Evolutionary conservation across 2,329 filamentous ascomycete species (phyloP).

Genomic region (Massarina eburnea): DNA sequence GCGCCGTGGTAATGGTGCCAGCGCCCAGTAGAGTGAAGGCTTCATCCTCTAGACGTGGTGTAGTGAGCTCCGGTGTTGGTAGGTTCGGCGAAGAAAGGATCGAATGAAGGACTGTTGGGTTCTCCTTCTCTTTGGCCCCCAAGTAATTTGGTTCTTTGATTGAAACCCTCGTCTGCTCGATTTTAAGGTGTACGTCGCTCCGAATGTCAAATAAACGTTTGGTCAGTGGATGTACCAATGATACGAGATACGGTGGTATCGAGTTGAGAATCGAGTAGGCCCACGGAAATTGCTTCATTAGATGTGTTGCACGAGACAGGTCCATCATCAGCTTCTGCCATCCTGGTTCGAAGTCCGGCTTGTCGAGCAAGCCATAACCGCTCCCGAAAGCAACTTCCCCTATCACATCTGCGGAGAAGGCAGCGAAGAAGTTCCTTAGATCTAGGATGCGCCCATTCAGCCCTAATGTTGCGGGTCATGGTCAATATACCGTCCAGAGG

Average conservation of each 20-base stretch:
- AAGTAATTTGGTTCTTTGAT: neutral
- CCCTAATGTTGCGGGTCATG: too few species aligned
- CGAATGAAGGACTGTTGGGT: slow-evolving; percentile 16
- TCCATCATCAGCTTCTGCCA: slow-evolving; percentile 29
- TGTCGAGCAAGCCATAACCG: slow-evolving; percentile 18
- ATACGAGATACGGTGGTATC: slow-evolving; percentile 19
- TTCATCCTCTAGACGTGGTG: slow-evolving; percentile 14
- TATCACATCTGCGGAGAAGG: slow-evolving; percentile 23
- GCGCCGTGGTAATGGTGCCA: slow-evolving; percentile 45
- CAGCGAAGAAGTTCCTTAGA: slow-evolving; percentile 18
- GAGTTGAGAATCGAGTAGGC: slow-evolving; percentile 12
- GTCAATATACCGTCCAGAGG: too few species aligned
- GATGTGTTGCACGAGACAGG: slow-evolving; percentile 25
- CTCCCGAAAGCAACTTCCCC: slow-evolving; percentile 21
- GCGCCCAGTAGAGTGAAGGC: slow-evolving; percentile 24
- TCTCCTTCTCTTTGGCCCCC: neutral
- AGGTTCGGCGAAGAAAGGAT: slow-evolving; percentile 9
- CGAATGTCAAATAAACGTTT: slow-evolving; percentile 24
- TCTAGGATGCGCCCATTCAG: slow-evolving; percentile 11
- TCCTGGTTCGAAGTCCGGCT: slow-evolving; percentile 17
- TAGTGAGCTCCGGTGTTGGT: slow-evolving; percentile 15
- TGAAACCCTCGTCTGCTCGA: slow-evolving; percentile 5
- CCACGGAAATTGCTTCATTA: slow-evolving; percentile 30
- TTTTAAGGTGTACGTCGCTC: slow-evolving; percentile 15
- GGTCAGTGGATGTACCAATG: slow-evolving; percentile 25